Percentiles rank a stretch among this genome's conserved stretches.
These are phyloP conservation scores for Exophiala lecanii-corni DNA, from an alignment of 2,329 filamentous ascomycete species.

Conservation along the genomic window DNA sequence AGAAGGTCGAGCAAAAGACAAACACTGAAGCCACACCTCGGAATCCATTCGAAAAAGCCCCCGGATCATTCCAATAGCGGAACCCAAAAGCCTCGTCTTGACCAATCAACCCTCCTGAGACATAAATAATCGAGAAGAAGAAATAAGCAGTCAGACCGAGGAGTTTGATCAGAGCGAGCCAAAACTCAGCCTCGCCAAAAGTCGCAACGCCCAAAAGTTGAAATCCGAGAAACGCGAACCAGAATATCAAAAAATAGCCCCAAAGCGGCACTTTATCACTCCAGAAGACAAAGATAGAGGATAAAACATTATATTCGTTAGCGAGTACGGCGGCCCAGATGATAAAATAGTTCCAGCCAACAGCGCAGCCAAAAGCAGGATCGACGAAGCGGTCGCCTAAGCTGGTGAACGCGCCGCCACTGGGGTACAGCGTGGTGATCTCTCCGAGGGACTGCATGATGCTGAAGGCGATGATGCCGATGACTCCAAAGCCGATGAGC, in stretches of 20 bases:
- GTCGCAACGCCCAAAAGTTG: slow-evolving; percentile 41
- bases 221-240: slow-evolving; percentile 41
- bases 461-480: slow-evolving; percentile 65
- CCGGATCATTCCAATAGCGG: slow-evolving; percentile 36
- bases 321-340: slow-evolving; percentile 21
- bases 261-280: slow-evolving; percentile 43
- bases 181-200: slow-evolving; percentile 51
- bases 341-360: slow-evolving; percentile 41
- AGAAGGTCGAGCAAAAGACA: slow-evolving; percentile 36
- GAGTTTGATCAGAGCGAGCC: slow-evolving; percentile 37
- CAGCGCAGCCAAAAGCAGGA: slow-evolving; percentile 40
- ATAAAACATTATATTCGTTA: slow-evolving; percentile 22
- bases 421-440: slow-evolving; percentile 73
- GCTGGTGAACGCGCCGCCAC: slow-evolving; percentile 64
- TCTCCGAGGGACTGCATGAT: slow-evolving; percentile 65
- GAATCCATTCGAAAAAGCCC: slow-evolving; percentile 33
- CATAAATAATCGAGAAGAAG: slow-evolving; percentile 31
- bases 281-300: slow-evolving; percentile 39
- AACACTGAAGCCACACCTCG: slow-evolving; percentile 35
- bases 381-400: slow-evolving; percentile 62
- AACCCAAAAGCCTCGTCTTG: slow-evolving; percentile 29
- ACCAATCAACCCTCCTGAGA: slow-evolving; percentile 32
- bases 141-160: slow-evolving; percentile 1
- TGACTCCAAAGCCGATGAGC: slow-evolving; percentile 46
- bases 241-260: slow-evolving; percentile 47